Evolutionary conservation across 257 asterid species (phyloP).

Genomic region (Fraxinus excelsior): DNA sequence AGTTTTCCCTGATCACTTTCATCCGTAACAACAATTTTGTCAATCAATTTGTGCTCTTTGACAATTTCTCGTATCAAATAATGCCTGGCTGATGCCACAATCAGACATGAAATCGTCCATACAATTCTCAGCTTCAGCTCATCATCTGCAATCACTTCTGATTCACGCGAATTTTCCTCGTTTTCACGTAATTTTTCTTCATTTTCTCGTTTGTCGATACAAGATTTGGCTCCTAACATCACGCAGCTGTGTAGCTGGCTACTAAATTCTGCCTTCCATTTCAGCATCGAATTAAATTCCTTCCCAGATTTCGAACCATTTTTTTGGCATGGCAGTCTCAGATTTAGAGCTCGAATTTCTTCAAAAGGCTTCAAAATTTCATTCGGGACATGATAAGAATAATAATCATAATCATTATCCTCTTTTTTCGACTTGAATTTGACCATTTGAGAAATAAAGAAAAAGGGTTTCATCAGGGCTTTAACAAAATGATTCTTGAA

Average conservation of each 20-base stretch:
- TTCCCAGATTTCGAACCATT: conserved; percentile 14
- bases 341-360: conserved; percentile 44
- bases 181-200: background rate
- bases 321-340: conserved; percentile 43
- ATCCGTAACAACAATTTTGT: conserved; percentile 49
- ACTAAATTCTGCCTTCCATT: conserved; percentile 79
- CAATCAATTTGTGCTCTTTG: conserved; percentile 30
- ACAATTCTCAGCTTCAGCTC: conserved; percentile 65
- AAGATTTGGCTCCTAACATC: conserved; percentile 58
- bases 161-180: background rate
- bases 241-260: conserved; percentile 63
- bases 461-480: conserved; percentile 46
- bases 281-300: conserved; percentile 28
- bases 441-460: conserved; percentile 38
- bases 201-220: conserved; percentile 17
- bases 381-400: conserved; percentile 34
- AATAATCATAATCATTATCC: conserved; percentile 35
- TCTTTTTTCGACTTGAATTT: conserved; percentile 39
- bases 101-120: conserved; percentile 70
- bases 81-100: conserved; percentile 74
- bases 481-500: conserved; percentile 28
- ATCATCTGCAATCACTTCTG: conserved; percentile 37
- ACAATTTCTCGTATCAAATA: conserved; percentile 45
- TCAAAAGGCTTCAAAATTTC: conserved; percentile 45
- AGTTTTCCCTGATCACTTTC: conserved; percentile 59